phyloP scores from a whole-genome alignment of 192 early-diverging fungal species.

The Coemansia sp. region DNA sequence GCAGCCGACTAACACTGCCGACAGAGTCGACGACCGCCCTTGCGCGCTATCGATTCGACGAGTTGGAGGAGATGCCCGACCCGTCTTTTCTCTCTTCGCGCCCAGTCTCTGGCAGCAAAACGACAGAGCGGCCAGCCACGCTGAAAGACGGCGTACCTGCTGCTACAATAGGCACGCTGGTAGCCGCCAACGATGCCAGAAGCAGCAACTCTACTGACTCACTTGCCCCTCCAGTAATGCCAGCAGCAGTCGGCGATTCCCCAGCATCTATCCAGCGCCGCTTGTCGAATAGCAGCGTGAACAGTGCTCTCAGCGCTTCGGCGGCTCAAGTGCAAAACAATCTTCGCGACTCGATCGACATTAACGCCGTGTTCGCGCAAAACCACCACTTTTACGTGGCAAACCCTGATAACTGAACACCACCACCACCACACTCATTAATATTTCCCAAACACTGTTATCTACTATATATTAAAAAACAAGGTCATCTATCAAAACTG shows the following conservation, averaged over 20 bases:
- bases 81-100: not conserved
- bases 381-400: conserved; percentile 40
- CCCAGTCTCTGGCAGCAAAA: not conserved
- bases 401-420: conserved; percentile 37
- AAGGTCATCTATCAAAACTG: no score
- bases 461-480: no score
- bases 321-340: not conserved
- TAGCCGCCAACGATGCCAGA: not conserved
- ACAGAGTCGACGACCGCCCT: conserved; percentile 31
- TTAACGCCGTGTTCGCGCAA: conserved; percentile 33
- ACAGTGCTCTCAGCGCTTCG: not conserved
- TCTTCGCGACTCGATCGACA: conserved; percentile 45
- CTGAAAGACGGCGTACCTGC: not conserved
- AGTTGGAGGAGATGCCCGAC: conserved; percentile 28
- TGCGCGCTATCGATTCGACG: conserved; percentile 49
- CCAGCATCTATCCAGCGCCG: not conserved
- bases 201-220: not conserved
- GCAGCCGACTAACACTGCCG: conserved; percentile 47
- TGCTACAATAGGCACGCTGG: conserved; percentile 12
- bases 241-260: conserved; percentile 1
- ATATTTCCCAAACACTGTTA: no score
- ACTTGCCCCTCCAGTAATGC: conserved; percentile 1
- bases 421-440: no score
- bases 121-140: not conserved
- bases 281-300: conserved; percentile 8